Conservation (phyloP, 345 rosid species). For the sweet orange (Citrus sinensis) region DVS_A1.0 CM039166.1:15582001-15582500, state of each 20-base stretch:
- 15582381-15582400: not conserved
- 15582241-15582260: slow-evolving; percentile 18
- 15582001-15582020: slow-evolving; percentile 11
- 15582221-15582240: not conserved
- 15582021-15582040: slow-evolving; percentile 4
- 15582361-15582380: slow-evolving; percentile 13
- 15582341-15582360: not conserved
- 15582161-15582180: slow-evolving; percentile 21
- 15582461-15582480: not conserved
- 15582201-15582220: not conserved
- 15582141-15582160: not conserved
- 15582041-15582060: slow-evolving; percentile 2
- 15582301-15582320: slow-evolving; percentile 25
- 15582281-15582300: slow-evolving; percentile 17
- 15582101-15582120: slow-evolving; percentile 27
- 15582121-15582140: slow-evolving; percentile 5
- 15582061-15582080: slow-evolving; percentile 10
- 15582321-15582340: slow-evolving; percentile 9
- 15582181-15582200: slow-evolving; percentile 39
- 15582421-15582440: not conserved
- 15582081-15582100: slow-evolving; percentile 10
- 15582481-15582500: not conserved
- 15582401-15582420: slow-evolving; percentile 1
- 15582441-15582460: not conserved
- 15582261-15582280: slow-evolving; percentile 21